Percentiles rank a stretch among this genome's conserved stretches.
Conservation (phyloP, 495 filamentous ascomycete species). For the Delitschia confertaspora region DNA sequence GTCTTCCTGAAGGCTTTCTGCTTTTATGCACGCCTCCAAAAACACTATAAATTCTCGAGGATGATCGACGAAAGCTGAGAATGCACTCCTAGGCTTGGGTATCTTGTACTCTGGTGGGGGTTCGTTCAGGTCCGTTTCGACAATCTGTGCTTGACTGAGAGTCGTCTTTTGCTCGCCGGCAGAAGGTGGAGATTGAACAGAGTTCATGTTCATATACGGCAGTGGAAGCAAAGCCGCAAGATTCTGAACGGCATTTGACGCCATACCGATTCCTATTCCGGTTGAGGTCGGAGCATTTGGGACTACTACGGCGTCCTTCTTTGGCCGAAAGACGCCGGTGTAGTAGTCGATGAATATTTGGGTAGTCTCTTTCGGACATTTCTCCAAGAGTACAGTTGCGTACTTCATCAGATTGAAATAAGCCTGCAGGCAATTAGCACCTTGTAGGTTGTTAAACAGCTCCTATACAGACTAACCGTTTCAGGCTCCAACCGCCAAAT, state of each 20-base stretch:
- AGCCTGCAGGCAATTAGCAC: slow-evolving; percentile 45
- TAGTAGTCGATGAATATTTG: slow-evolving; percentile 89
- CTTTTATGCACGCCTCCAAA: slow-evolving; percentile 70
- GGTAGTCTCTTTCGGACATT: slow-evolving; percentile 72
- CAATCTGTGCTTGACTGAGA: slow-evolving; percentile 34
- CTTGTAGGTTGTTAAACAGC: slow-evolving; percentile 2
- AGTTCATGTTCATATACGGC: slow-evolving; percentile 66
- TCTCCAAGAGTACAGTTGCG: slow-evolving; percentile 74
- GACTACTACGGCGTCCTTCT: slow-evolving; percentile 50
- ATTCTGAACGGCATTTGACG: slow-evolving; percentile 67
- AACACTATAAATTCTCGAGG: slow-evolving; percentile 83
- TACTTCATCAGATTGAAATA: slow-evolving; percentile 93
- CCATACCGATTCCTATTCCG: slow-evolving; percentile 33
- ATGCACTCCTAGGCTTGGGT: slow-evolving; percentile 81
- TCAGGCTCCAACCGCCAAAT: slow-evolving; percentile 84
- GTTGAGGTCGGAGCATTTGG: slow-evolving; percentile 45
- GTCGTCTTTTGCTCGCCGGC: slow-evolving; percentile 28
- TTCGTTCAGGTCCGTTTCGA: slow-evolving; percentile 35
- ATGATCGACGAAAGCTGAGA: slow-evolving; percentile 94
- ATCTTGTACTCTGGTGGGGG: slow-evolving; percentile 46
- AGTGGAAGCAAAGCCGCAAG: slow-evolving; percentile 74
- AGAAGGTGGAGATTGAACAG: slow-evolving; percentile 27
- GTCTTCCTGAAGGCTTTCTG: slow-evolving; percentile 54
- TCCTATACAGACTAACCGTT: slow-evolving; percentile 42
- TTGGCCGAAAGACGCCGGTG: slow-evolving; percentile 70